These are phyloP conservation scores for Larix kaempferi DNA, from an alignment of 75 land plant genomes.

Conservation along the genomic window DNA sequence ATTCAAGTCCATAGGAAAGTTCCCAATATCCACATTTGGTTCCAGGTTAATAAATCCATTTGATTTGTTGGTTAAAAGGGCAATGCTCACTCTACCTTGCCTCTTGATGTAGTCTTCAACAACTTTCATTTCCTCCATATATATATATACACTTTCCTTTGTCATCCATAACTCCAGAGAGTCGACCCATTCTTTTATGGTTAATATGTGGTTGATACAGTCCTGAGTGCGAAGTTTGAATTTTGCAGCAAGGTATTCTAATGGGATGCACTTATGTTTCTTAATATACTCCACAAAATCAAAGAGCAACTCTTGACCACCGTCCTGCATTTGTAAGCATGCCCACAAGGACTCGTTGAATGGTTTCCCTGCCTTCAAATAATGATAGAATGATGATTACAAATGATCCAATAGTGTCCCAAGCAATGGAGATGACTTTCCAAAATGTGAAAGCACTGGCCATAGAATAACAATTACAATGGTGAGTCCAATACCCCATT, in stretches of 20 bases:
- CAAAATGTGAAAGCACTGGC: too few relatives aligned
- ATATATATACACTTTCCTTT: constrained; percentile 95
- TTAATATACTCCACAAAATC: constrained; percentile 92
- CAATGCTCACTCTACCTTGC: constrained; percentile 87
- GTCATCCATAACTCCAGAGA: constrained; percentile 99
- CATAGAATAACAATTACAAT: too few relatives aligned
- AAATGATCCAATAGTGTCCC: too few relatives aligned
- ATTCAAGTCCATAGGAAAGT: constrained; percentile 9
- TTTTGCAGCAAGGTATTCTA: constrained; percentile 96
- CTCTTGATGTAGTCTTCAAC: constrained; percentile 95
- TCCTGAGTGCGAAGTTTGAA: constrained; percentile 97
- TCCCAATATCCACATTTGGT: constrained; percentile 49
- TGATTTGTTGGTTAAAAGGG: constrained; percentile 90
- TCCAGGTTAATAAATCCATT: constrained; percentile 97
- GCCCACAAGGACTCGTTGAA: too few relatives aligned
- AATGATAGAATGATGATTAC: too few relatives aligned
- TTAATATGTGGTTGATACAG: constrained; percentile 47
- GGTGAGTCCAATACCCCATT: too few relatives aligned
- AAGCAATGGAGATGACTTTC: too few relatives aligned
- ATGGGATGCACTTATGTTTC: constrained; percentile 92
- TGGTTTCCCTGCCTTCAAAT: too few relatives aligned
- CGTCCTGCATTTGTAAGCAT: constrained; percentile 73
- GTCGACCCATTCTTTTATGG: constrained; percentile 77
- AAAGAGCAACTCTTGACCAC: constrained; percentile 57
- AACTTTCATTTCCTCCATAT: constrained; percentile 91